These are phyloP conservation scores for Coemansia sp. DNA, from an alignment of 192 early-diverging fungal genomes.

Conservation along the genomic window DNA sequence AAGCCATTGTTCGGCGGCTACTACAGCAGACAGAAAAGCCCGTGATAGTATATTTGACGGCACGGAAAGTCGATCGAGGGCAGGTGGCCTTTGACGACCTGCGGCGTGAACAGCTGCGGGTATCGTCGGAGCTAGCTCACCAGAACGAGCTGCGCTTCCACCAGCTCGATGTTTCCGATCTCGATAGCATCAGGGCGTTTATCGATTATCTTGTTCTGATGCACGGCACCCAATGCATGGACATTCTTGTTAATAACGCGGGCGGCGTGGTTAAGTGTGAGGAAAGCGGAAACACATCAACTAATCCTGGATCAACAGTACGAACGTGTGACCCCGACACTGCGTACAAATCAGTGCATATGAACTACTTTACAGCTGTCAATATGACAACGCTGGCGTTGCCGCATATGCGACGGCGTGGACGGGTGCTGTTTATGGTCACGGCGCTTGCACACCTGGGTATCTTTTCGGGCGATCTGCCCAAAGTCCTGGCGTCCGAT, in stretches of 20 bases:
- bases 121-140: not conserved
- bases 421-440: slow-evolving; percentile 44
- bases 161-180: slow-evolving; percentile 45
- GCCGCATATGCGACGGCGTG: slow-evolving; percentile 33
- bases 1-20: slow-evolving; percentile 43
- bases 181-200: slow-evolving; percentile 29
- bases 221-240: slow-evolving; percentile 47
- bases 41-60: slow-evolving; percentile 49
- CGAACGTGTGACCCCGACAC: slow-evolving; percentile 34
- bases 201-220: slow-evolving; percentile 43
- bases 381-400: slow-evolving; percentile 30
- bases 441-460: slow-evolving; percentile 52
- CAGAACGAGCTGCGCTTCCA: slow-evolving; percentile 51
- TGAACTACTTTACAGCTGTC: slow-evolving; percentile 51
- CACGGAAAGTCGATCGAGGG: slow-evolving; percentile 44
- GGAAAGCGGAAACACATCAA: not conserved
- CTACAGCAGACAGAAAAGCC: slow-evolving; percentile 27
- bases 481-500: slow-evolving; percentile 41
- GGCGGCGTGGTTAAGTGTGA: slow-evolving; percentile 33
- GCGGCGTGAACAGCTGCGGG: slow-evolving; percentile 29
- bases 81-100: slow-evolving; percentile 47
- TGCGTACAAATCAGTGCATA: slow-evolving; percentile 27
- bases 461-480: slow-evolving; percentile 51
- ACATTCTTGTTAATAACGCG: slow-evolving; percentile 51
- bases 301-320: slow-evolving; percentile 4